Conservation (phyloP, 371 early-diverging fungal genomes). For the Zancudomyces culisetae region DNA sequence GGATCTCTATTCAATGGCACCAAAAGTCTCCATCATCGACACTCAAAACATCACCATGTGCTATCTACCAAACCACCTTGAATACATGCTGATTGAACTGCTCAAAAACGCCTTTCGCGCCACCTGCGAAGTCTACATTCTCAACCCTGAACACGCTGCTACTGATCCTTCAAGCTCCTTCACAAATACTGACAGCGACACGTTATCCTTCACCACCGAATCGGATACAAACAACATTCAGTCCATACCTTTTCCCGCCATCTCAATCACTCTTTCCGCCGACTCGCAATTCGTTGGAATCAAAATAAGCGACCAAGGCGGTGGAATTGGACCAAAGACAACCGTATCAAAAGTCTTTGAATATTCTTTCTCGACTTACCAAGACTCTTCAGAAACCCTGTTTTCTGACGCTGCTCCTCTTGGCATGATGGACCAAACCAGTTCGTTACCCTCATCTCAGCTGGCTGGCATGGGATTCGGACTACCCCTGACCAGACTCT, state of each 20-base stretch:
- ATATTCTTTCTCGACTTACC: slow-evolving; percentile 81
- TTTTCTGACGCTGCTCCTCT: too few relatives aligned
- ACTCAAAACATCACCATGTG: too few relatives aligned
- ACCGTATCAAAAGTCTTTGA: slow-evolving; percentile 50
- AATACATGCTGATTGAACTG: slow-evolving; percentile 83
- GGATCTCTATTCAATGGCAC: too few relatives aligned
- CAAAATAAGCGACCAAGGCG: slow-evolving; percentile 82
- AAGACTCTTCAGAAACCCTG: slow-evolving; percentile 15
- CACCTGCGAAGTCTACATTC: too few relatives aligned
- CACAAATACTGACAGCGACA: too few relatives aligned
- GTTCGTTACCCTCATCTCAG: background rate
- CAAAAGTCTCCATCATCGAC: too few relatives aligned
- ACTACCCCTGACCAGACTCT: slow-evolving; percentile 76
- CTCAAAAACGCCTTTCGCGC: slow-evolving; percentile 85
- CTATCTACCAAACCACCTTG: slow-evolving; percentile 86
- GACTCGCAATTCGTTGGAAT: slow-evolving; percentile 63
- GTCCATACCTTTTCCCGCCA: too few relatives aligned
- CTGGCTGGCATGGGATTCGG: slow-evolving; percentile 42
- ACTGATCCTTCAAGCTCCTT: too few relatives aligned
- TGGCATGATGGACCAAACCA: background rate
- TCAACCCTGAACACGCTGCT: too few relatives aligned
- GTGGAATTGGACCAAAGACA: slow-evolving; percentile 64
- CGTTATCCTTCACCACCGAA: background rate
- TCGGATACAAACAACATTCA: background rate
- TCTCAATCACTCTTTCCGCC: slow-evolving; percentile 65